Conservation (phyloP, 1,139 yeast genomes). For the Lodderomyces oxycetoniae region DNA sequence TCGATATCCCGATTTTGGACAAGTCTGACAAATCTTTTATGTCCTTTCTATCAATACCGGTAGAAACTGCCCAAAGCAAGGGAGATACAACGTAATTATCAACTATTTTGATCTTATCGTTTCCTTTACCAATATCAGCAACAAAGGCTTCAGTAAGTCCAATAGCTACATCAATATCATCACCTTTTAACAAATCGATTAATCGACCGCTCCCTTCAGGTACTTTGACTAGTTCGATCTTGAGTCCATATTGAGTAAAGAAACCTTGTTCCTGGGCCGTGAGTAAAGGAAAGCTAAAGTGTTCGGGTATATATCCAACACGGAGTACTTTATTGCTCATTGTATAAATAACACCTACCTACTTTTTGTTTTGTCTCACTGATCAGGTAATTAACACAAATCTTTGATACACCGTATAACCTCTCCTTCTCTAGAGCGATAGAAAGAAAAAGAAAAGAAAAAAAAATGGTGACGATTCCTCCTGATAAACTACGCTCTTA, state of each 20-base stretch:
- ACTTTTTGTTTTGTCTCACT: conserved; percentile 17
- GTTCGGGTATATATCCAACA: conserved; percentile 91
- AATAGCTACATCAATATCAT: conserved; percentile 70
- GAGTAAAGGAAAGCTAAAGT: conserved; percentile 80
- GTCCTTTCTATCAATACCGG: conserved; percentile 60
- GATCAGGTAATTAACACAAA: conserved; percentile 8
- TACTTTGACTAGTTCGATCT: conserved; percentile 64
- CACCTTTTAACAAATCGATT: conserved; percentile 62
- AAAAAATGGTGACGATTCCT: too few relatives aligned
- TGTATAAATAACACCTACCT: too few relatives aligned
- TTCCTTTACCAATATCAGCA: conserved; percentile 73
- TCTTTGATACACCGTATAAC: too few relatives aligned
- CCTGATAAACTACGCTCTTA: too few relatives aligned
- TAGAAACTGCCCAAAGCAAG: conserved; percentile 83
- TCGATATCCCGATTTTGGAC: conserved; percentile 69
- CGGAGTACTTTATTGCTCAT: too few relatives aligned
- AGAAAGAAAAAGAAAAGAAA: not conserved
- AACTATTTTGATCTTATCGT: conserved; percentile 54
- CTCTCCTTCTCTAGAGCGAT: too few relatives aligned
- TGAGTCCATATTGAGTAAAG: conserved; percentile 42
- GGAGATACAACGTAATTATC: conserved; percentile 87
- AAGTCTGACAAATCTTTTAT: conserved; percentile 49
- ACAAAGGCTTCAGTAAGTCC: conserved; percentile 91
- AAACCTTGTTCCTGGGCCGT: conserved; percentile 62
- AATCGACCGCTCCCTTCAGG: conserved; percentile 89